Conservation (phyloP, 352 stramenopile genomes). For the Phytophthora vignae region DNA sequence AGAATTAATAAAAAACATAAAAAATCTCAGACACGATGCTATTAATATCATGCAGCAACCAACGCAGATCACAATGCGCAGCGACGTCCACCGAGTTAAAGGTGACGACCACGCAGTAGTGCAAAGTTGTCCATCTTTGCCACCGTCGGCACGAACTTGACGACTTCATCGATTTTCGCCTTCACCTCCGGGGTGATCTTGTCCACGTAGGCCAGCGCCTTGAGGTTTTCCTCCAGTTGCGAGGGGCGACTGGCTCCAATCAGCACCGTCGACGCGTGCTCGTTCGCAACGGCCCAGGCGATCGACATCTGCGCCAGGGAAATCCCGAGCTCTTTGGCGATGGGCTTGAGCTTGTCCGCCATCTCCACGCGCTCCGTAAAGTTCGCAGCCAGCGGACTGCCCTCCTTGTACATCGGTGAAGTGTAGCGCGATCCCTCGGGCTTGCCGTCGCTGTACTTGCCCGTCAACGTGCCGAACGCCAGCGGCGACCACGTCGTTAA, state of each 20-base stretch:
- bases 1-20: no score
- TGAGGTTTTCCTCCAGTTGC: slow-evolving; percentile 1
- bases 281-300: slow-evolving; percentile 14
- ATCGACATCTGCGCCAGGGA: slow-evolving; percentile 14
- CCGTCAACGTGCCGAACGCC: slow-evolving; percentile 2
- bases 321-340: slow-evolving; percentile 14
- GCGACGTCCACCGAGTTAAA: neutral
- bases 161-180: neutral
- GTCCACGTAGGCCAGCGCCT: neutral
- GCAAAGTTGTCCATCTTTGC: neutral
- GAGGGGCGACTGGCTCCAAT: neutral
- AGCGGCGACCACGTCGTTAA: slow-evolving; percentile 15
- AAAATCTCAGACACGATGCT: no score
- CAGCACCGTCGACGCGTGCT: slow-evolving; percentile 2
- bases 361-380: slow-evolving; percentile 9
- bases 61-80: no score
- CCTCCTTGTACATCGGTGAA: slow-evolving; percentile 30
- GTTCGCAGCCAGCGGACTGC: neutral
- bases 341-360: slow-evolving; percentile 15
- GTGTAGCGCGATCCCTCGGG: slow-evolving; percentile 26
- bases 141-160: neutral
- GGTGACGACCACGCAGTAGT: neutral
- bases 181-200: slow-evolving; percentile 7
- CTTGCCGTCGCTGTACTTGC: slow-evolving; percentile 19
- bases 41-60: no score